Percentiles rank a stretch among this genome's conserved stretches.
Evolutionary conservation across 2,329 filamentous ascomycete species (phyloP).

Genomic region (Aphanoascus verrucosus): DNA sequence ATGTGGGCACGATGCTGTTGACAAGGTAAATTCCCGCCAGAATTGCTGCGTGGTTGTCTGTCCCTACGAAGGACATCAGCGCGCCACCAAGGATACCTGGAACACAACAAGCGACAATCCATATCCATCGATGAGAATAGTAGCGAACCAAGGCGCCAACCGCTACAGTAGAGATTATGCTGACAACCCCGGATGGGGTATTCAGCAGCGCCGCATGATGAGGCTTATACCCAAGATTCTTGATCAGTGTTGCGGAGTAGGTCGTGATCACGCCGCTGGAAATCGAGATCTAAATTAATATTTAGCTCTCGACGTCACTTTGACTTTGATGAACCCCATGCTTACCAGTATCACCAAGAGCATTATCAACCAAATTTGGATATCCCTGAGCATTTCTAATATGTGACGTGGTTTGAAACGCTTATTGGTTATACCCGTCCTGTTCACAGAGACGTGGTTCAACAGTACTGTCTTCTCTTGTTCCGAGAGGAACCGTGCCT

Average conservation of each 20-base stretch:
- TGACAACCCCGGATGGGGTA: slow-evolving; percentile 36
- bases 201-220: slow-evolving; percentile 37
- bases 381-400: slow-evolving; percentile 17
- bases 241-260: slow-evolving; percentile 36
- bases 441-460: slow-evolving; percentile 16
- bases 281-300: slow-evolving; percentile 26
- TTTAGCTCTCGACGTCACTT: slow-evolving; percentile 23
- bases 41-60: slow-evolving; percentile 31
- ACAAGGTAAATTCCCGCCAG: slow-evolving; percentile 31
- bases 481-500: slow-evolving; percentile 13
- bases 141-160: slow-evolving; percentile 31
- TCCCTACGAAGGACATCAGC: slow-evolving; percentile 28
- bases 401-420: slow-evolving; percentile 15
- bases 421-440: slow-evolving; percentile 17
- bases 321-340: slow-evolving; percentile 17
- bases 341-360: slow-evolving; percentile 19
- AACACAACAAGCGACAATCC: slow-evolving; percentile 34
- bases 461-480: slow-evolving; percentile 16
- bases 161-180: slow-evolving; percentile 30
- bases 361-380: slow-evolving; percentile 21
- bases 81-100: slow-evolving; percentile 17
- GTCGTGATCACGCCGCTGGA: slow-evolving; percentile 39
- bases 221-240: slow-evolving; percentile 35
- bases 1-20: slow-evolving; percentile 24
- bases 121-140: slow-evolving; percentile 31